phyloP scores from a whole-genome alignment of 352 stramenopile genomes.

The Phytophthora sp. region DNA sequence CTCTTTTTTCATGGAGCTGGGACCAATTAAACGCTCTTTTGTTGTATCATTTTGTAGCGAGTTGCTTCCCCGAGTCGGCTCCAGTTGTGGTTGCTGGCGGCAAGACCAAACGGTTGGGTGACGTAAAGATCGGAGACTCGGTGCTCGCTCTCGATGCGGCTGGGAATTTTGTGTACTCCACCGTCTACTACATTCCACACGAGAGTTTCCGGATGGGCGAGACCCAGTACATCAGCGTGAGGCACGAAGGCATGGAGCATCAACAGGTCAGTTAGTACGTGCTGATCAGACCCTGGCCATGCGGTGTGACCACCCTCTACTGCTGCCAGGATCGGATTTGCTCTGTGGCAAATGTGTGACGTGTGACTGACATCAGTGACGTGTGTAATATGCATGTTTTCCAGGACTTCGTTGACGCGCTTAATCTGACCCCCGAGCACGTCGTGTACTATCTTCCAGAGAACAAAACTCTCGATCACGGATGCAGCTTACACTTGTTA shows the following conservation, averaged over 20 bases:
- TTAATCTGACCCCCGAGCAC: constrained; percentile 59
- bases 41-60: constrained; percentile 39
- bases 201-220: constrained; percentile 26
- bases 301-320: constrained; percentile 14
- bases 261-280: constrained; percentile 25
- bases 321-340: constrained; percentile 13
- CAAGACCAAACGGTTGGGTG: constrained; percentile 29
- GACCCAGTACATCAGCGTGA: constrained; percentile 44
- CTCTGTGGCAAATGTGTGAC: constrained; percentile 30
- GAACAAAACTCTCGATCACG: constrained; percentile 4
- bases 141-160: constrained; percentile 55
- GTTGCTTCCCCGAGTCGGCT: constrained; percentile 66
- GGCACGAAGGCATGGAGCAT: constrained; percentile 36
- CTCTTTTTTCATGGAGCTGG: constrained; percentile 5
- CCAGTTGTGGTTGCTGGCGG: constrained; percentile 37
- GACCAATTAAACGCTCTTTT: constrained; percentile 10
- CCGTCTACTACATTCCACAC: constrained; percentile 76
- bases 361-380: constrained; percentile 27
- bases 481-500: background rate
- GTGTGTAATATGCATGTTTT: constrained; percentile 27
- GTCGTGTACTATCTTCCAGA: constrained; percentile 48
- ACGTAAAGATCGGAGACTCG: constrained; percentile 53
- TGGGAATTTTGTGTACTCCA: constrained; percentile 47
- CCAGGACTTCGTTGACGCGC: constrained; percentile 27
- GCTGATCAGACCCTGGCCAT: constrained; percentile 36